Evolutionary conservation across 2,329 filamentous ascomycete genomes (phyloP), one percentile per base, ranked within the genome.

Genomic region (Fusarium albosuccineum): DNA sequence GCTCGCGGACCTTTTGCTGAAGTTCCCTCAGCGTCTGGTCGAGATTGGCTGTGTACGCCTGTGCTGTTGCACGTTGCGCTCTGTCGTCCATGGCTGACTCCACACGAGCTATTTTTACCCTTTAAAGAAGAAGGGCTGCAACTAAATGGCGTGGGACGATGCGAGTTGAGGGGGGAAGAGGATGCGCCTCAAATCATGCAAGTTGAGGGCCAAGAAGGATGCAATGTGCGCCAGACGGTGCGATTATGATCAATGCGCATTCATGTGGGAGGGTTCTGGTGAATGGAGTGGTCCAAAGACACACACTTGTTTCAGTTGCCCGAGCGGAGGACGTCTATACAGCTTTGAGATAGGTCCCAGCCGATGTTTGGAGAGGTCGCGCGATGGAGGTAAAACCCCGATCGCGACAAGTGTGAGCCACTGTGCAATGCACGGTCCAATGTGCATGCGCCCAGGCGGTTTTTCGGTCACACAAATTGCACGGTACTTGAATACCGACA

Each of bases 11-110:
- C 70, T 82, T 82, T 14, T 78, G 80, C 74, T 91, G 88, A 2
- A 95, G 85, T 73, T 91, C 89, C 64, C 83, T 85, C 44, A 94
- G 73, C 2, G 92, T 93, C 55, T 86, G 85, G 59, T 92, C 87
- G 44, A 95, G 80, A 71, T 85, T 87, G 41, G 82, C 64, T n/a
- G 73, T 73, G 65, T 80, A 77, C 26, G 68, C 58, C 48, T 76
- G 72, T 4, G 70, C 70, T 51, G 74, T 72, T 16, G 71, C 66
- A 60, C 57, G 66, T 46, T 68, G 71, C 46, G 70, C 64, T 36
- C 53, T 62, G 16, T 74, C 56, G 13, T 71, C 71, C 73, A 77
- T 78, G 22, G 37, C 60, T 34, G 10, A 37, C 34, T 61, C 51
- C 62, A 62, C 62, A 34, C 29, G 40, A 26, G 59, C 55, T 50